These are phyloP conservation scores for Aspergillus versicolor DNA, from an alignment of 2,329 filamentous ascomycete genomes.

Conservation along the genomic window DNA sequence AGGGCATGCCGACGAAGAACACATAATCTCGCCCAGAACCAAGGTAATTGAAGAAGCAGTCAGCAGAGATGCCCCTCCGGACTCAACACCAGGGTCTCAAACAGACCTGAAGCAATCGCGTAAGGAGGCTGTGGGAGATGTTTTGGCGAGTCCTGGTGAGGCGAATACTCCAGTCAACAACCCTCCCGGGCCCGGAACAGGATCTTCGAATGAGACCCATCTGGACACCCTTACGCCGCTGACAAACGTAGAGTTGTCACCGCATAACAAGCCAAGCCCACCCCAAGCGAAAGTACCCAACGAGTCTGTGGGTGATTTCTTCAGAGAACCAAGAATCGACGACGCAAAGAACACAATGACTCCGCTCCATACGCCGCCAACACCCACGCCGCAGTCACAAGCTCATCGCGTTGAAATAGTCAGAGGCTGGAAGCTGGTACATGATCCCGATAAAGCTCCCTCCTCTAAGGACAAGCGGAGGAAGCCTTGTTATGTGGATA, in stretches of 20 bases:
- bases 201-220: conserved; percentile 55
- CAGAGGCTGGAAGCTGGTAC: conserved; percentile 60
- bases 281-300: conserved; percentile 41
- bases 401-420: conserved; percentile 52
- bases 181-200: conserved; percentile 53
- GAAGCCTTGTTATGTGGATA: conserved; percentile 54
- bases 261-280: conserved; percentile 59
- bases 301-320: conserved; percentile 28
- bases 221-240: conserved; percentile 61
- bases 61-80: conserved; percentile 17
- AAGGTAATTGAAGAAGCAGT: conserved; percentile 11
- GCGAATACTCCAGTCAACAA: conserved; percentile 72
- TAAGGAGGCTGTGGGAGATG: conserved; percentile 59
- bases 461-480: conserved; percentile 54
- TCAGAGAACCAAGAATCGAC: conserved; percentile 28
- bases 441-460: conserved; percentile 60
- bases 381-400: conserved; percentile 48
- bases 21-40: conserved; percentile 11
- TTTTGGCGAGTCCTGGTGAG: conserved; percentile 71
- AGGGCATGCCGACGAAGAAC: conserved; percentile 19
- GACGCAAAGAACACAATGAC: conserved; percentile 36
- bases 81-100: conserved; percentile 12
- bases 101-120: conserved; percentile 18
- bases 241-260: conserved; percentile 66
- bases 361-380: conserved; percentile 45